A percentile compares a stretch with the other conserved stretches of the same genome.
phyloP scores from a whole-genome alignment of 495 filamentous ascomycete species.

The Tuber magnatum region DNA sequence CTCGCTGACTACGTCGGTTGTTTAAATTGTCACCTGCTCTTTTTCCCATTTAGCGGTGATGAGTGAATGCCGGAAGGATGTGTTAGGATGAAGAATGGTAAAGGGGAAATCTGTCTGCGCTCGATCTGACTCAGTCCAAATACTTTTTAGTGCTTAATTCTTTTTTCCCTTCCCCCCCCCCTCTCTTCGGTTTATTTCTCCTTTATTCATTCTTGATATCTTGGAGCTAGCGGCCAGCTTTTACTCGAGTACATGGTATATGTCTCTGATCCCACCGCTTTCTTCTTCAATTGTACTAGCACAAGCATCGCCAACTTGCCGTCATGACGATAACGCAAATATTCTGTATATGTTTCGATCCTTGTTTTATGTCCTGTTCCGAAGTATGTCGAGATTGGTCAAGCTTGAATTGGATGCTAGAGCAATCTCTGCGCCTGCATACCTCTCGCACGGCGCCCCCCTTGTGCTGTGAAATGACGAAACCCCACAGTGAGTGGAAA shows the following conservation, averaged over 20 bases:
- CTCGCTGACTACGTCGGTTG: slow-evolving; percentile 6
- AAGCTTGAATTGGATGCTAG: neutral
- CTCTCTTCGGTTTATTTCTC: neutral
- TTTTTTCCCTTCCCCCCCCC: neutral
- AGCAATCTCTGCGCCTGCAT: neutral
- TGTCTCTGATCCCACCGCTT: neutral
- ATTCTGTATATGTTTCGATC: neutral
- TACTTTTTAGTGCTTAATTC: neutral
- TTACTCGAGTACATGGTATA: neutral
- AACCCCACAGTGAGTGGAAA: neutral
- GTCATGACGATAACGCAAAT: neutral
- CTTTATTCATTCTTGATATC: neutral
- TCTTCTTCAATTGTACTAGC: neutral
- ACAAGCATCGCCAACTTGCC: neutral
- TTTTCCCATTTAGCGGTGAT: neutral
- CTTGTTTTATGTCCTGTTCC: neutral
- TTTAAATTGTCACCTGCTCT: slow-evolving; percentile 7
- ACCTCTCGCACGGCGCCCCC: neutral
- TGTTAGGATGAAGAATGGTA: neutral
- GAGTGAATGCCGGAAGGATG: neutral
- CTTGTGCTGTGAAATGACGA: neutral
- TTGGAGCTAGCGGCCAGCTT: neutral
- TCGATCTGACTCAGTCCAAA: neutral
- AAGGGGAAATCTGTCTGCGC: neutral
- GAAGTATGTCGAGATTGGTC: neutral